phyloP scores from a whole-genome alignment of 495 filamentous ascomycete genomes.

The Venustampulla echinocandica region DNA sequence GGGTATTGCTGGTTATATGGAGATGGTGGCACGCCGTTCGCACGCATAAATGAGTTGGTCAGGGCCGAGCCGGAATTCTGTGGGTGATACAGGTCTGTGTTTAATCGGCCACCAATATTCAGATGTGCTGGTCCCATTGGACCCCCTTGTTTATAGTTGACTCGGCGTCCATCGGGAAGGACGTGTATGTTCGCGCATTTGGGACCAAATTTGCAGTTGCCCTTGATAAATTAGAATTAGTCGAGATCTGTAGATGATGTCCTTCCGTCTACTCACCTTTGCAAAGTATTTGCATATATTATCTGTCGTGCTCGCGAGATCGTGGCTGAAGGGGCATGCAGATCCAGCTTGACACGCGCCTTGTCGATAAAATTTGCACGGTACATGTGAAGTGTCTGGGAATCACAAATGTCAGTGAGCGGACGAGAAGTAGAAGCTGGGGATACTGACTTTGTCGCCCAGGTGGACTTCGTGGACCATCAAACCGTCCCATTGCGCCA shows the following conservation, averaged over 20 bases:
- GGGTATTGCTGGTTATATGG: conserved; percentile 33
- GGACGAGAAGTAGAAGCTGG: background rate
- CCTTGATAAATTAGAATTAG: conserved; percentile 51
- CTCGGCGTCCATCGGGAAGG: conserved; percentile 82
- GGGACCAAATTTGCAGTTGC: conserved; percentile 97
- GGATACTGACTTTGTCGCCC: conserved; percentile 61
- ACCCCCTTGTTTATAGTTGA: conserved; percentile 60
- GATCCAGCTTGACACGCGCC: conserved; percentile 93
- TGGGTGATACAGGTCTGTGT: conserved; percentile 54
- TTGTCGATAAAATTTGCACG: conserved; percentile 98
- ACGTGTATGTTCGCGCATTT: conserved; percentile 97
- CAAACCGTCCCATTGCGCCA: conserved; percentile 44
- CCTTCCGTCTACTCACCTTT: conserved; percentile 80
- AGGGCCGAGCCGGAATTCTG: conserved; percentile 60
- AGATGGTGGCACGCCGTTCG: conserved; percentile 42
- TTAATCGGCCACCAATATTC: conserved; percentile 63
- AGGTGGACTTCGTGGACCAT: conserved; percentile 71
- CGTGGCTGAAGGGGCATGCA: conserved; percentile 93
- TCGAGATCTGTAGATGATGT: too few relatives aligned
- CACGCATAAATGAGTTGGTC: conserved; percentile 74
- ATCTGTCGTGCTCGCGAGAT: conserved; percentile 66
- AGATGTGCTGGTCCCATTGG: conserved; percentile 37
- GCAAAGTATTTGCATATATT: conserved; percentile 96
- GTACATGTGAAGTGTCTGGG: conserved; percentile 90
- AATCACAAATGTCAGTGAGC: conserved; percentile 10